A percentile compares a stretch with the other conserved stretches of the same genome.
These are phyloP conservation scores for Quercus parvula DNA, from an alignment of 306 rosid genomes.

Conservation along the genomic window DNA sequence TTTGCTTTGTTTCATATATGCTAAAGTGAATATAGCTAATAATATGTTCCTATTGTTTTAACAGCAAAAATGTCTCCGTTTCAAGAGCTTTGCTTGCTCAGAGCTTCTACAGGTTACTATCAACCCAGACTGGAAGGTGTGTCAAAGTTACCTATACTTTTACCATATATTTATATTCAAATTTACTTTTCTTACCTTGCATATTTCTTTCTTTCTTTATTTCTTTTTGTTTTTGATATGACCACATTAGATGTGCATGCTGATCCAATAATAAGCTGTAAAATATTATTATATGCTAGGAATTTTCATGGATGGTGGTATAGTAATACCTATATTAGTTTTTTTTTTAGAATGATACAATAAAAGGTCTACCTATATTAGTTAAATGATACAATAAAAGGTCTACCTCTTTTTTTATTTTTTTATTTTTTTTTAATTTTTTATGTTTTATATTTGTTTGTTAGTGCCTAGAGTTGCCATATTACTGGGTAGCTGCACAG, in stretches of 20 bases:
- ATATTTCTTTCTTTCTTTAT: neutral
- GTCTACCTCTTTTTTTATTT: neutral
- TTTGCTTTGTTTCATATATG: slow-evolving; percentile 8
- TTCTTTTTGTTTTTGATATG: neutral
- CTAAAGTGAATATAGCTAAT: slow-evolving; percentile 1
- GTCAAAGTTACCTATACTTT: neutral
- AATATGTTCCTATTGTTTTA: slow-evolving; percentile 24
- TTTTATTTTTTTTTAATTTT: too few species aligned
- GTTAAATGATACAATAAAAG: neutral
- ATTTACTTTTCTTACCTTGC: neutral
- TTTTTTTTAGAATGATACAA: too few species aligned
- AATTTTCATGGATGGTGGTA: neutral
- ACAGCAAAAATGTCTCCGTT: slow-evolving; percentile 27
- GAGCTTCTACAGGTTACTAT: slow-evolving; percentile 46
- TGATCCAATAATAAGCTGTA: neutral
- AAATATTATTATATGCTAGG: neutral
- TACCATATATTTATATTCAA: neutral
- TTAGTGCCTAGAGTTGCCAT: neutral
- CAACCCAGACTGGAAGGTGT: slow-evolving; percentile 45
- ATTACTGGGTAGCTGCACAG: neutral
- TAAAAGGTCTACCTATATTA: neutral
- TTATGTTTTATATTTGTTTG: neutral
- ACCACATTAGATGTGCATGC: neutral
- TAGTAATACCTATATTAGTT: neutral
- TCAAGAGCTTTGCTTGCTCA: slow-evolving; percentile 39